Conservation (phyloP, 306 rosid species). For the Malus asiatica region DNA sequence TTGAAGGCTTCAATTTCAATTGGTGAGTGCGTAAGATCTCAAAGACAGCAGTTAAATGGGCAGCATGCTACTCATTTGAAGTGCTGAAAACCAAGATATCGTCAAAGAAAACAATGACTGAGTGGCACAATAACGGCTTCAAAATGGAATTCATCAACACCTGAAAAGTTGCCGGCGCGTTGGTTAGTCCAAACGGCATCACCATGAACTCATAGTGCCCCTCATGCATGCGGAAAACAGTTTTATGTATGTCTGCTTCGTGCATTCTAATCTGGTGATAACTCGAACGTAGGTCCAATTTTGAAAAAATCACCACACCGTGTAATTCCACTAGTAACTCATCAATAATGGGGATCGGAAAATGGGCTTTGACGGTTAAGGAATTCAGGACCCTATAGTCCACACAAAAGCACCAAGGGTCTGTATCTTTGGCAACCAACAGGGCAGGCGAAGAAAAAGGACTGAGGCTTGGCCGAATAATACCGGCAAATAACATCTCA, state of each 20-base stretch:
- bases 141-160: neutral
- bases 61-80: neutral
- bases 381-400: too few relatives aligned
- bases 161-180: neutral
- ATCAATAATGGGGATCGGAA: too few relatives aligned
- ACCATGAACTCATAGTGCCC: neutral
- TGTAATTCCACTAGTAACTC: neutral
- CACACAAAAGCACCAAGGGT: neutral
- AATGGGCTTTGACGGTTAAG: too few relatives aligned
- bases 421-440: neutral
- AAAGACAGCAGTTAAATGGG: neutral
- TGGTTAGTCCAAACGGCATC: neutral
- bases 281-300: neutral
- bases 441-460: neutral
- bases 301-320: neutral
- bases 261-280: neutral
- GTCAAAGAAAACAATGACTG: neutral
- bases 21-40: neutral
- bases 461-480: neutral
- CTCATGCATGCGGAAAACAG: neutral
- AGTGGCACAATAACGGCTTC: neutral
- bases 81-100: neutral
- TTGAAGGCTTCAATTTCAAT: neutral
- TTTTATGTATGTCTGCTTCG: neutral
- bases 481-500: neutral